Conservation (phyloP, 139 green algal genomes). For the Chlorella sorokiniana region DNA sequence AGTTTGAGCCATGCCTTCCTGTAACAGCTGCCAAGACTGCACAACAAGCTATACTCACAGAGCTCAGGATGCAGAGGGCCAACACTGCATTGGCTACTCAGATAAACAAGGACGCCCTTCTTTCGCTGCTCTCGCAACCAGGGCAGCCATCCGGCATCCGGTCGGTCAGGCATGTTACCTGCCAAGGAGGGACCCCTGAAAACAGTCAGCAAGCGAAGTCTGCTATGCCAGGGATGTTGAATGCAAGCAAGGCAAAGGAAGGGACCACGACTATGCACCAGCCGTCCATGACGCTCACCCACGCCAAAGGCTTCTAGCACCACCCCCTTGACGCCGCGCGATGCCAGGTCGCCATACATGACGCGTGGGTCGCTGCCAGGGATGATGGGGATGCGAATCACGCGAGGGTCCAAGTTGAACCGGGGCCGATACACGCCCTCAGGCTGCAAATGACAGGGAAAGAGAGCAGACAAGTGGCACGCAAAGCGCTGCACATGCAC, state of each 20-base stretch:
- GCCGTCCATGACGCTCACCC: slow-evolving; percentile 66
- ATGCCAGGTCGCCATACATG: slow-evolving; percentile 80
- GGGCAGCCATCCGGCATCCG: slow-evolving; percentile 71
- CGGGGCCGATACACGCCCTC: slow-evolving; percentile 78
- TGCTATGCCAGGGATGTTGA: too few species aligned
- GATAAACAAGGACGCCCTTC: slow-evolving; percentile 55
- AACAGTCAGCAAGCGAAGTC: too few species aligned
- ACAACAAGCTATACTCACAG: slow-evolving; percentile 60
- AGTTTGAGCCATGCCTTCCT: background rate
- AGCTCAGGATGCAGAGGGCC: slow-evolving; percentile 75
- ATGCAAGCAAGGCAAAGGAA: background rate
- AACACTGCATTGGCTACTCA: slow-evolving; percentile 72
- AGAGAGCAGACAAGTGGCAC: background rate
- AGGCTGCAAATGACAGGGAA: slow-evolving; percentile 21
- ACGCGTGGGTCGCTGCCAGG: slow-evolving; percentile 8
- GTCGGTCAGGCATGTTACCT: slow-evolving; percentile 82
- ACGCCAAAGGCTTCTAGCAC: slow-evolving; percentile 92
- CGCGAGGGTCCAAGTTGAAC: slow-evolving; percentile 75
- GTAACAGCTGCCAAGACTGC: background rate
- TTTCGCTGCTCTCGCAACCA: slow-evolving; percentile 80
- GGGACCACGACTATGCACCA: background rate
- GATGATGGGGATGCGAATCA: slow-evolving; percentile 66
- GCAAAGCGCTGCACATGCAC: background rate
- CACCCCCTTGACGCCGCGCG: slow-evolving; percentile 70
- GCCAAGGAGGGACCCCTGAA: too few species aligned